Base-by-base conservation (phyloP, 2,329 filamentous ascomycete genomes). In the Xylariaceae sp. region DNA sequence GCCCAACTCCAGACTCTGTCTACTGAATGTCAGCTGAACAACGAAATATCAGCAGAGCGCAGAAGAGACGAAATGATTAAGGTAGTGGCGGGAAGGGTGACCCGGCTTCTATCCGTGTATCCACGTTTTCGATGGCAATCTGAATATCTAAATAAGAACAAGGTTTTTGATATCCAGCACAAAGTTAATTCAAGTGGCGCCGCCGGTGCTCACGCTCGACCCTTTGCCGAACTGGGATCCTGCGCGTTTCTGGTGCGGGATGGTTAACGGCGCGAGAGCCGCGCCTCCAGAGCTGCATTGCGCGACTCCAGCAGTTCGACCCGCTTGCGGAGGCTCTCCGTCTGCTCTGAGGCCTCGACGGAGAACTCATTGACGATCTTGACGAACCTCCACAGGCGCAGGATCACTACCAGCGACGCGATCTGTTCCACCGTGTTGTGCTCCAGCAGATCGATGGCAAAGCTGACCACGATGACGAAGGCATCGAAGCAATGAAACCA, bases 321-420 rank as follows among this genome's bases (percentile, higher is more conserved):
- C 52, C 77, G 72, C 49, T 77, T 71, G 60, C 83, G 76, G 40
- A 89, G 71, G 9, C 78, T 77, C 59, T 86, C 85, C 74, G 85
- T 81, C 67, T 84, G 77, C 71, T 89, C 86, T 37, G 82, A 74
- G 1, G 85, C 85, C 7, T 84, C 85, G 6, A 86, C 78, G 26
- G 81, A 82, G 58, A 89, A 77, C 70, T 90, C 87, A 66, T 90
- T 85, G 6, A 88, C 82, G 49, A 89, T 87, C 74, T 89, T 89
- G 68, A 89, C 83, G 44, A 90, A 79, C 16, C 88, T 80, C 83
- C 86, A 89, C 2, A 90, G 75, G 50, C 87, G 83, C 44, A 90
- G 74, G 3, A 89, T 77, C 23, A 90, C 79, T 47, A 90, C 80
- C n/a, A 90, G 75, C 0, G 84, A 88, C 1, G 81, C 85, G 45